Evolutionary conservation across 2,329 filamentous ascomycete genomes (phyloP), one percentile per base, ranked within the genome.

Genomic region (Cercospora sp.): DNA sequence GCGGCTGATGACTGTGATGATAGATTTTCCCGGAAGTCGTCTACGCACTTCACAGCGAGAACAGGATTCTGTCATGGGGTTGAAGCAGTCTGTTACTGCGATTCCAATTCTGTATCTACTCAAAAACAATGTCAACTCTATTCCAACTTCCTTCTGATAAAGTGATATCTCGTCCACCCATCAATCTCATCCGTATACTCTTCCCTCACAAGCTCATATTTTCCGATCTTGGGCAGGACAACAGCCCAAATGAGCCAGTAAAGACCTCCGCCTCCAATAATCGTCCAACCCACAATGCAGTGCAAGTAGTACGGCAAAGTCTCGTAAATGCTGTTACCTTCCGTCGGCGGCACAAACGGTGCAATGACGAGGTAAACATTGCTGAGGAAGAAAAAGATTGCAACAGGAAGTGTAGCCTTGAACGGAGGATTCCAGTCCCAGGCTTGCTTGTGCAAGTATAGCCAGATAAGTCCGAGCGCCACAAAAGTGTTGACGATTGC

Each of bases 401-500:
- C 80, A 6, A 86, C 82, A 0, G 84, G 84, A 2, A 85, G 78
- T 0, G 83, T 82, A 28, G 84, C 83, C 48, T 79, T 81, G 74
- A 86, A 81, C 0, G 82, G 82, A 0, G 84, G 83, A 18, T 79
- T 75, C 83, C 83, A 86, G 72, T 81, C 78, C 36, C 80, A 83
- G 68, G 80, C 79, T 42, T 75, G 75, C 69, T 70, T 76, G 71
- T 74, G 73, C 69, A 78, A 78, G 73, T 85, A 85, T 48, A 85
- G 80, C 72, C 82, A 81, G 66, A 83, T 77, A 9, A 86, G 79
- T 10, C 81, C 83, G n/a, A 75, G 79, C 9, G 83, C 81, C 33
- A 86, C 83, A 69, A 85, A 84, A 58, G 81, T 77, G 72, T 86
- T 85, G 75, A 86, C 80, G 51, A 85, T 80, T n/a, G 87, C 85